A percentile compares a stretch with the other conserved stretches of the same genome.
Evolutionary conservation across 2,329 filamentous ascomycete genomes (phyloP).

Genomic region (Clarireedia homoeocarpa): DNA sequence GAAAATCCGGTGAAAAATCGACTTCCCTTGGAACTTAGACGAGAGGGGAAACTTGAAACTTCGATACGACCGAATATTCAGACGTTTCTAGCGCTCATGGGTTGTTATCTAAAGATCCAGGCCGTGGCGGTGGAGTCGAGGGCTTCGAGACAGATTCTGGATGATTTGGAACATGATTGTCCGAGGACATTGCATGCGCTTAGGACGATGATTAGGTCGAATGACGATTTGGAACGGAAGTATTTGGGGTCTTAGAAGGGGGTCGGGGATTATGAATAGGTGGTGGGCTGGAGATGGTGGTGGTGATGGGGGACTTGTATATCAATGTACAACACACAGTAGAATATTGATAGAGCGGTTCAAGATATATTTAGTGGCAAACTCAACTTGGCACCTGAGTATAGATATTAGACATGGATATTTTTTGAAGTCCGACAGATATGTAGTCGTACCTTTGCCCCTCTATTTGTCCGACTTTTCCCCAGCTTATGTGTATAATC

Average conservation of each 20-base stretch:
- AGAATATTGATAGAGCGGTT: too few relatives aligned
- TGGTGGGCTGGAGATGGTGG: neutral
- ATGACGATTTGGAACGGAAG: slow-evolving; percentile 21
- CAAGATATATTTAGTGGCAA: too few relatives aligned
- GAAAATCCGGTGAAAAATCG: slow-evolving; percentile 18
- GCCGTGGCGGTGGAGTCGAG: slow-evolving; percentile 21
- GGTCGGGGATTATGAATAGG: neutral
- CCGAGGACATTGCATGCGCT: slow-evolving; percentile 27
- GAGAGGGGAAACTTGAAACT: slow-evolving; percentile 15
- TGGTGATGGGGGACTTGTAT: neutral
- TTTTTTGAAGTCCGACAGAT: too few relatives aligned
- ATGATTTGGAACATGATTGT: slow-evolving; percentile 22
- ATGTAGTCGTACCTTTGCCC: too few relatives aligned
- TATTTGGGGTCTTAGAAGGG: slow-evolving; percentile 7
- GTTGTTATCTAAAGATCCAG: slow-evolving; percentile 24
- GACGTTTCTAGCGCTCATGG: slow-evolving; percentile 26
- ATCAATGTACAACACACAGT: too few relatives aligned
- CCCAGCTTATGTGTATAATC: too few relatives aligned
- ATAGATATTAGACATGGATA: too few relatives aligned
- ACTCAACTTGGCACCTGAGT: too few relatives aligned
- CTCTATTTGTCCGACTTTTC: too few relatives aligned
- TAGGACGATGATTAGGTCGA: slow-evolving; percentile 23
- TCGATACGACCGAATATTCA: slow-evolving; percentile 23
- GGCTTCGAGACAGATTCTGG: slow-evolving; percentile 18
- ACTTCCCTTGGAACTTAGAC: slow-evolving; percentile 21